Evolutionary conservation across 805 yeast species (phyloP), one percentile per base, ranked within the genome.

Genomic region (Saccharomycopsis selenospora): DNA sequence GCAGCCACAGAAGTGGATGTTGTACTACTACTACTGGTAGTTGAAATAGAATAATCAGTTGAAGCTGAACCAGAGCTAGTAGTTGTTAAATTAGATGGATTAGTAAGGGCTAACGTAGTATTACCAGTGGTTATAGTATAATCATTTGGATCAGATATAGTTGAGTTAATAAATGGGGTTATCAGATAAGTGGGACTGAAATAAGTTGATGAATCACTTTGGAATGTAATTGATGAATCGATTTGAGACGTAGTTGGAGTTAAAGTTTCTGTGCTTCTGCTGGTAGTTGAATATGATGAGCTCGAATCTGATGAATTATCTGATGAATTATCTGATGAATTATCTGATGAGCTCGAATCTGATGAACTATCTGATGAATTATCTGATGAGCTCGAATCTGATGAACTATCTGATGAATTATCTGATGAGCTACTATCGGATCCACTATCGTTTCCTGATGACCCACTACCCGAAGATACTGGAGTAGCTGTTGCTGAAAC

Each of bases 1-100:
- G 27, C 54, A 23, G 55, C 52, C 47, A 63, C 56, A 48, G 46
- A 51, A 36, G 49, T 47, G n/a, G 65, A 52, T 44, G 66, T 58
- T 51, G 42, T 48, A 36, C 55, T 56, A 47, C 29, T 41, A 18
- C 22, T 45, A 42, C 28, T 54, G 40, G 61, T 55, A 51, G 61
- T 52, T 36, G 60, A 28, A 36, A 8, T 10, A 47, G 43, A 26
- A 26, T 43, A 36, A n/a, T 30, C 33, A 20, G 28, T 23, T 17
- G 56, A 46, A 25, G 59, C 22, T 28, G 29, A 53, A 10, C 11
- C 33, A 46, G 23, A 29, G 24, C 10, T 25, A 13, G 38, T 33
- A 33, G 18, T 33, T 7, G 29, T 11, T n/a, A 13, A 14, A 10
- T 20, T 38, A 7, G 36, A 10, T 25, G 47, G 36, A 38, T 33